phyloP scores from a whole-genome alignment of 345 rosid species.

The Ricinus communis region DNA sequence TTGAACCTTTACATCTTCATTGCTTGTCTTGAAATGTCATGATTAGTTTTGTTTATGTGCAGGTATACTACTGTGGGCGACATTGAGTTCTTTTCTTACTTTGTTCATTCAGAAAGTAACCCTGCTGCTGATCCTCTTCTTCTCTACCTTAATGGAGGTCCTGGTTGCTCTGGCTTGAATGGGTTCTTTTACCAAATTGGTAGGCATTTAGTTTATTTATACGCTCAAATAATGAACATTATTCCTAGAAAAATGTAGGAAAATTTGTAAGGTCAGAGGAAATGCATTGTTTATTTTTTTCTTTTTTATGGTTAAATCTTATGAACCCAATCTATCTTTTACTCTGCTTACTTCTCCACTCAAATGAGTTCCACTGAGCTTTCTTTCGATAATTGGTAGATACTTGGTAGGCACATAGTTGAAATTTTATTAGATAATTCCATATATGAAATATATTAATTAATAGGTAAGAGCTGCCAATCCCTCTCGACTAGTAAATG shows the following conservation, averaged over 20 bases:
- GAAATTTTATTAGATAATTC: not conserved
- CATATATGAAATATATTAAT: not conserved
- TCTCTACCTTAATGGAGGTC: conserved; percentile 34
- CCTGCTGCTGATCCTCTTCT: conserved; percentile 33
- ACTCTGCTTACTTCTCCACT: too few relatives aligned
- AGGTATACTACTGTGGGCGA: conserved; percentile 31
- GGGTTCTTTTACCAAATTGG: conserved; percentile 37
- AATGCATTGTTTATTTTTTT: not conserved
- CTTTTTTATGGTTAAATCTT: not conserved
- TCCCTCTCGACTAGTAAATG: not conserved
- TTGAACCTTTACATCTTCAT: too few relatives aligned
- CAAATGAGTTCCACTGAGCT: too few relatives aligned
- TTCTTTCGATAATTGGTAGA: not conserved
- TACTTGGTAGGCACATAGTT: not conserved
- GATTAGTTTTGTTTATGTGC: not conserved
- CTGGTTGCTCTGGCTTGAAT: conserved; percentile 35
- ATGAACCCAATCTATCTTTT: not conserved
- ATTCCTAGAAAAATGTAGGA: not conserved
- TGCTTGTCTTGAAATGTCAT: not conserved
- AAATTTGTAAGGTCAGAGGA: too few relatives aligned
- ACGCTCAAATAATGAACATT: not conserved
- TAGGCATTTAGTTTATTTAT: conserved; percentile 1
- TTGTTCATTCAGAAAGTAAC: conserved; percentile 29
- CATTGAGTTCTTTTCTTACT: conserved; percentile 37
- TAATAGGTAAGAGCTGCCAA: not conserved